phyloP scores from a whole-genome alignment of 306 rosid genomes.

The Urtica urens region DNA sequence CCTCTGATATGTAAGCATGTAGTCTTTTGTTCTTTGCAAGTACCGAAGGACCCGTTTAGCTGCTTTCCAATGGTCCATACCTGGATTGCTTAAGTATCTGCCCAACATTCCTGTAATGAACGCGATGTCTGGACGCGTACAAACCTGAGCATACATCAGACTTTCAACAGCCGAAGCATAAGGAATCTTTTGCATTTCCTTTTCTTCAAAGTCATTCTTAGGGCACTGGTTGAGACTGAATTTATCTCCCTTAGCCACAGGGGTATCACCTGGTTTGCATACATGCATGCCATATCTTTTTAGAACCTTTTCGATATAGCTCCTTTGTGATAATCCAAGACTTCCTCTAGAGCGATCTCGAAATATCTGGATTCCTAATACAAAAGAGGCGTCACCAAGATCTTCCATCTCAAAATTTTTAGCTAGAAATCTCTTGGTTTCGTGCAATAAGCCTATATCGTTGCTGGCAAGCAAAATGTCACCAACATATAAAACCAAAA shows the following conservation, averaged over 20 bases:
- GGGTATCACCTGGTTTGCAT: neutral
- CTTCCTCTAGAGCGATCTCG: too few species aligned
- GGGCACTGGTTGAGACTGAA: neutral
- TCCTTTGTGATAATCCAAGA: neutral
- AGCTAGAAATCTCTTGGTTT: too few species aligned
- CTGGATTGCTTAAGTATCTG: neutral
- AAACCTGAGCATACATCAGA: neutral
- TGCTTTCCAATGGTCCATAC: neutral
- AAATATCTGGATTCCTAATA: too few species aligned
- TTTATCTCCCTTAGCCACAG: neutral
- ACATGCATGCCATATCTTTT: neutral
- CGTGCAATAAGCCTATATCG: too few species aligned
- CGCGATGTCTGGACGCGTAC: neutral
- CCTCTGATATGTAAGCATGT: too few species aligned
- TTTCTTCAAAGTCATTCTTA: neutral
- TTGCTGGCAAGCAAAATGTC: too few species aligned
- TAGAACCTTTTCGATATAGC: neutral
- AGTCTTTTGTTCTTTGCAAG: too few species aligned
- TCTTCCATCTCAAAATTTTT: too few species aligned
- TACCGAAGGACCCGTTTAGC: too few species aligned
- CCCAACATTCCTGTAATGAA: neutral
- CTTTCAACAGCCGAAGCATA: neutral
- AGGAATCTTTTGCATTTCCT: neutral
- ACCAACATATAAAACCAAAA: too few species aligned
- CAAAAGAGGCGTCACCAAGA: too few species aligned